Evolutionary conservation across 2,329 filamentous ascomycete genomes (phyloP), one percentile per base, ranked within the genome.

Genomic region (Penicillium sumatraense): DNA sequence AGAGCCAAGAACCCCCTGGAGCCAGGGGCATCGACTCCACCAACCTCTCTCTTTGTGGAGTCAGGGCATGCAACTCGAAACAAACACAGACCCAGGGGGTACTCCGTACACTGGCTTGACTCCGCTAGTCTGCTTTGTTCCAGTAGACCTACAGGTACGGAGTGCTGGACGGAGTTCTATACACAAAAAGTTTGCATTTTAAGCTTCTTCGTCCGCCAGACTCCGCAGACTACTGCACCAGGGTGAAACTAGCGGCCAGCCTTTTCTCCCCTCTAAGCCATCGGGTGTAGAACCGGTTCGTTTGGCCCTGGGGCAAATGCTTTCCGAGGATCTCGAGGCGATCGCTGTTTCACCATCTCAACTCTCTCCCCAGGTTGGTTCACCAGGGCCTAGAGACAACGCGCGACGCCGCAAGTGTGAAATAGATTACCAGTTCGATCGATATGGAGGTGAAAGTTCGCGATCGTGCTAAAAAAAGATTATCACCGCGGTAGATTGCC

Each of bases 331-430:
- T 55, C 49, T 36, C 57, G 60, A 61, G 35, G 58, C 54, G 55
- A 58, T 60, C 56, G 54, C 26, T 46, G 56, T 62, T 62, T 64
- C 58, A 61, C 27, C n/a, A 44, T 36, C 29, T 36, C 42, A 46
- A 31, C 21, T 35, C 48, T 16, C 56, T 33, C 53, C 48, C 51
- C 51, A 56, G 48, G 36, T 52, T 16, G 26, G 16, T 29, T 41
- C 11, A 2, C 27, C 20, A 41, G 20, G 42, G 48, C 41, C 49
- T 31, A 53, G 47, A 51, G 45, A 56, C 50, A 57, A 48, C n/a
- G 40, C 33, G 46, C 21, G 49, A 58, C 52, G 18, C 42, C 18
- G 21, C 11, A 14, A 48, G 46, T 53, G 14, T 53, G 47, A 59
- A 46, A 51, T 56, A 57, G 41, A 57, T 20, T 54, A 35, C 13